Evolutionary conservation across 2,329 filamentous ascomycete species (phyloP), one percentile per base, ranked within the genome.

Genomic region (Colletotrichum gloeosporioides): DNA sequence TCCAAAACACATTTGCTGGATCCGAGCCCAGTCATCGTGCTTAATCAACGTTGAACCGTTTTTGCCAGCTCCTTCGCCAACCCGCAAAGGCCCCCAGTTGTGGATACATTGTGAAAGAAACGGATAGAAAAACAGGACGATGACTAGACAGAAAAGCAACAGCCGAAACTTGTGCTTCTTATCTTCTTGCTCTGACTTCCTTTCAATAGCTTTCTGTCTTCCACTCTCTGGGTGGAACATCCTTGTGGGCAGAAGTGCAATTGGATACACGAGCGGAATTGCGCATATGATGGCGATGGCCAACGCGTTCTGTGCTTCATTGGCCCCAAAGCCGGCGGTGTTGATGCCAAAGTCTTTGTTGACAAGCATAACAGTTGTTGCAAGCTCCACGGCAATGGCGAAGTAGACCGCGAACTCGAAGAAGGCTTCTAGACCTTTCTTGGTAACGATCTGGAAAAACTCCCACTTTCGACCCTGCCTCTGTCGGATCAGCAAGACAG

Each of bases 71-170:
- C 49, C 49, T 55, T 77, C 44, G 1, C 78, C 79, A 16, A 80
- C 78, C 1, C 62, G 72, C 6, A 71, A 63, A 12, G 62, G 59
- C 1, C 73, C 77, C 39, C 79, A 80, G 3, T 71, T 71, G 59
- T 80, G 76, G 2, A 82, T 76, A 13, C 79, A 80, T 53, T 77
- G 76, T 6, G 79, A 80, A 7, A 82, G 27, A n/a, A 82, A 82
- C 0, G 79, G 78, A 29, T 80, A 80, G 32, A 80, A 81, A 1
- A 78, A 81, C 7, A 80, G n/a, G 3, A 73, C 69, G 8, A 77
- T 27, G 5, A 57, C n/a, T 6, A 70, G 22, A 31, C n/a, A 57
- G 34, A 70, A 70, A 25, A 63, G 68, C 22, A 70, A 16, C 34
- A 70, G n/a, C 4, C 67, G 32, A 8, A 70, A 70, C 18, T 31